Evolutionary conservation across 257 asterid genomes (phyloP).

Genomic region (Plantago elongata): DNA sequence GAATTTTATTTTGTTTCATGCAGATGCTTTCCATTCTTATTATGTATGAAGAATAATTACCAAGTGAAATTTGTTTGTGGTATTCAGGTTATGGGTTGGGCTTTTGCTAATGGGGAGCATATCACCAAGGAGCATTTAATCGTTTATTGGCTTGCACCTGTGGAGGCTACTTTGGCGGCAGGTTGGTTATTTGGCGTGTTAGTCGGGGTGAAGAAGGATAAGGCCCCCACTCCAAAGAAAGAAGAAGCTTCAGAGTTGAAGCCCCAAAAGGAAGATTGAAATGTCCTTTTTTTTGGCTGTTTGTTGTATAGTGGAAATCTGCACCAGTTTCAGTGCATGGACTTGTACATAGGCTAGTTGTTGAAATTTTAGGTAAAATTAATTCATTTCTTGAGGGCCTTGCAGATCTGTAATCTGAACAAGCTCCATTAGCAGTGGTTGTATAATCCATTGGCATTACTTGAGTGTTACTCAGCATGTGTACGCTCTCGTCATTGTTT

Average conservation of each 20-base stretch:
- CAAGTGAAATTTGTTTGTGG: slow-evolving; percentile 1
- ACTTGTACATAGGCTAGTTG: not conserved
- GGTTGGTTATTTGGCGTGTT: slow-evolving; percentile 55
- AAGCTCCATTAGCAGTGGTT: no score
- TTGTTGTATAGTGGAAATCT: slow-evolving; percentile 17
- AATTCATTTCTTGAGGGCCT: no score
- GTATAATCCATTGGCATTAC: not conserved
- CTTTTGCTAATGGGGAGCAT: slow-evolving; percentile 75
- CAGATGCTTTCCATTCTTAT: not conserved
- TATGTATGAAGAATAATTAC: not conserved
- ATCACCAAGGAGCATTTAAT: slow-evolving; percentile 68
- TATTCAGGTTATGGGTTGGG: slow-evolving; percentile 92
- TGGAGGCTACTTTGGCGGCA: slow-evolving; percentile 71
- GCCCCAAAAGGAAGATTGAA: slow-evolving; percentile 40
- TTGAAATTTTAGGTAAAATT: no score
- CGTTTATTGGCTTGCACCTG: slow-evolving; percentile 93
- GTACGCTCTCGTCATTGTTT: not conserved
- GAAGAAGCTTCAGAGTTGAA: slow-evolving; percentile 24
- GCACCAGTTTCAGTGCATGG: slow-evolving; percentile 9
- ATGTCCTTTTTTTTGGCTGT: not conserved
- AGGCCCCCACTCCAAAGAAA: slow-evolving; percentile 14
- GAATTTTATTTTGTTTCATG: slow-evolving; percentile 16
- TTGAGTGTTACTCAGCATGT: slow-evolving; percentile 15
- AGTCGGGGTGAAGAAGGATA: slow-evolving; percentile 27
- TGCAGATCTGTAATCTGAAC: no score